Evolutionary conservation across 805 yeast genomes (phyloP), one percentile per base, ranked within the genome.

Genomic region (Henningerozyma blattae): DNA sequence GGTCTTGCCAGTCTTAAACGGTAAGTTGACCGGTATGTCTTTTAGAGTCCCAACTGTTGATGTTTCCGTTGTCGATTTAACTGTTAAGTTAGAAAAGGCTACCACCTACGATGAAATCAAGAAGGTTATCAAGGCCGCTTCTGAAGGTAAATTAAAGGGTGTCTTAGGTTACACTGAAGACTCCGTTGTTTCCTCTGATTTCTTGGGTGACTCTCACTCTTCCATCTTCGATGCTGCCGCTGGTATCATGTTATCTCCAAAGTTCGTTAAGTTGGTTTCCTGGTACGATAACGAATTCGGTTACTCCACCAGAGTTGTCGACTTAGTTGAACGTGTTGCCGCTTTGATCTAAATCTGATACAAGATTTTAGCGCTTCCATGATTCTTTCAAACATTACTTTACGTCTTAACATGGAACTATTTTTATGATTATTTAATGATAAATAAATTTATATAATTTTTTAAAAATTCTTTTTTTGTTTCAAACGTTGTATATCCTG

Each of bases 201-300:
- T 75, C 75, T 61, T 75, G 54, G 67, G 72, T 46, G 77, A 75
- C 54, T 38, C 68, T 40, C 66, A 65, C 65, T 74, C 81, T 38
- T 73, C 79, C 36, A 72, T 74, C 68, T 75, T 72, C 55, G 82
- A 75, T 58, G 74, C 76, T 47, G 60, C 69, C 54, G 82, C 81
- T 42, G 80, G 81, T 67, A 72, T 75, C 62, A 71, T 68, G 61
- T 69, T 75, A 58, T 71, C 78, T 50, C 78, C 79, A 61, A 69
- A 70, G 47, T 75, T 75, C 67, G 78, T 75, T 57, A 75, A 75
- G 65, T 69, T 75, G 64, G 65, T 75, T 55, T 62, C 81, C 39
- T 75, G 81, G 82, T 75, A 75, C 68, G 82, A 75, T 62, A 75
- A 75, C 65, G 82, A 75, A 66, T 75, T 57, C 66, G 82, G 82